Percentiles rank a stretch among this genome's conserved stretches.
These are phyloP conservation scores for Coemansia sp. DNA, from an alignment of 192 early-diverging fungal species.

Conservation along the genomic window DNA sequence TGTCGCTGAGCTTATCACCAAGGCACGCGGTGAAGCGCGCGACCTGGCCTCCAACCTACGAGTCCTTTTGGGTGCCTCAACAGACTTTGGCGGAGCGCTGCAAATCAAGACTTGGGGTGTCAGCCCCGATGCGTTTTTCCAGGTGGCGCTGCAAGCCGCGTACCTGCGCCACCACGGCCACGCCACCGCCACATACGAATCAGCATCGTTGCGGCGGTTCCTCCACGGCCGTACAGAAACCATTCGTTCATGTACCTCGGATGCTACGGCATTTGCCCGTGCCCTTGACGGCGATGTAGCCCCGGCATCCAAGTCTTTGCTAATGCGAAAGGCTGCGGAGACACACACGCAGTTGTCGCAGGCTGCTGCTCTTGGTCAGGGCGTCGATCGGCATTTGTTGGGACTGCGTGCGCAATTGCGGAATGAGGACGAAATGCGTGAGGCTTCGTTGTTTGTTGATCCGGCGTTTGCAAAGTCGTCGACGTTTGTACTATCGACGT, in stretches of 20 bases:
- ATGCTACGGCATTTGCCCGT: constrained; percentile 74
- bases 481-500: constrained; percentile 80
- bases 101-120: constrained; percentile 81
- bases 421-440: constrained; percentile 60
- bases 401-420: constrained; percentile 75
- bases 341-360: constrained; percentile 74
- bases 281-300: constrained; percentile 65
- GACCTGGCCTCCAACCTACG: constrained; percentile 70
- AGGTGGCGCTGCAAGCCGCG: constrained; percentile 86
- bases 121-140: constrained; percentile 89
- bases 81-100: constrained; percentile 71
- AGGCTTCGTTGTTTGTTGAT: constrained; percentile 74
- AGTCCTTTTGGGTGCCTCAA: constrained; percentile 67
- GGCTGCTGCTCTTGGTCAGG: constrained; percentile 73
- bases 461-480: constrained; percentile 74
- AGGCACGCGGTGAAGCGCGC: constrained; percentile 64
- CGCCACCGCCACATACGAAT: constrained; percentile 73
- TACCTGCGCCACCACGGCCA: constrained; percentile 73
- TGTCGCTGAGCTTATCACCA: constrained; percentile 58
- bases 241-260: constrained; percentile 74
- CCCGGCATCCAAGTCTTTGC: constrained; percentile 48
- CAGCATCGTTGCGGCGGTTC: constrained; percentile 71
- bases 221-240: constrained; percentile 92
- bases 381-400: constrained; percentile 91
- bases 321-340: constrained; percentile 66